Evolutionary conservation across 306 rosid species (phyloP).

Genomic region (Elaeagnus macrophylla): DNA sequence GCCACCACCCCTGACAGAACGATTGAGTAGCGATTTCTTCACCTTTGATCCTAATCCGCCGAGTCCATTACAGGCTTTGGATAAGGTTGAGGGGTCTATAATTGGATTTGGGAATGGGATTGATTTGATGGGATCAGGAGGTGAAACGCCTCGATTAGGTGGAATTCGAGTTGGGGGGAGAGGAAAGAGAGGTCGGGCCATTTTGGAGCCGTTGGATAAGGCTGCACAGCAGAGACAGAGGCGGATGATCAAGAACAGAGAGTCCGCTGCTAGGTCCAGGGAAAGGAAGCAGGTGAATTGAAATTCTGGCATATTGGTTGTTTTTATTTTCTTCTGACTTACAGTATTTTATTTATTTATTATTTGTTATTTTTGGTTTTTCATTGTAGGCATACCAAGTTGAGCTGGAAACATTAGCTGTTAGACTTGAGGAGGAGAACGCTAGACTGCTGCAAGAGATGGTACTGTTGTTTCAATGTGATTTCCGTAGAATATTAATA

Average conservation of each 20-base stretch:
- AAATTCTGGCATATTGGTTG: neutral
- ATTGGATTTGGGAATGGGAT: slow-evolving; percentile 51
- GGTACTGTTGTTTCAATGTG: slow-evolving; percentile 30
- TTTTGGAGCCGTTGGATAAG: slow-evolving; percentile 49
- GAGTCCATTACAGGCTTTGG: slow-evolving; percentile 42
- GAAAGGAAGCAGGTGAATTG: slow-evolving; percentile 47
- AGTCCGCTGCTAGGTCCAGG: slow-evolving; percentile 55
- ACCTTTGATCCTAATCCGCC: slow-evolving; percentile 35
- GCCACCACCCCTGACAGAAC: slow-evolving; percentile 25
- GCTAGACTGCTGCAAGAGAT: slow-evolving; percentile 65
- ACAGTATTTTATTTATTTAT: neutral
- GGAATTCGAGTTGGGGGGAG: slow-evolving; percentile 16
- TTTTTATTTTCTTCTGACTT: neutral
- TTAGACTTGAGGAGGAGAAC: slow-evolving; percentile 72
- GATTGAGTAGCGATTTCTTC: slow-evolving; percentile 47
- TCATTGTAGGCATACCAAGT: slow-evolving; percentile 72
- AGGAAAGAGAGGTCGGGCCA: slow-evolving; percentile 27
- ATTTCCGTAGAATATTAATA: no score
- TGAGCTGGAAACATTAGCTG: slow-evolving; percentile 72
- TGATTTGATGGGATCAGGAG: slow-evolving; percentile 34
- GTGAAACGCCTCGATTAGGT: neutral
- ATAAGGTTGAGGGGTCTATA: slow-evolving; percentile 50
- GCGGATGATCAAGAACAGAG: slow-evolving; percentile 59
- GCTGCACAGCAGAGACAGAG: slow-evolving; percentile 49
- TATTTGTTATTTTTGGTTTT: neutral